A percentile compares a stretch with the other conserved stretches of the same genome.
Evolutionary conservation across 768 basidiomycete species (phyloP).

Genomic region (Lyophyllum shimeji): DNA sequence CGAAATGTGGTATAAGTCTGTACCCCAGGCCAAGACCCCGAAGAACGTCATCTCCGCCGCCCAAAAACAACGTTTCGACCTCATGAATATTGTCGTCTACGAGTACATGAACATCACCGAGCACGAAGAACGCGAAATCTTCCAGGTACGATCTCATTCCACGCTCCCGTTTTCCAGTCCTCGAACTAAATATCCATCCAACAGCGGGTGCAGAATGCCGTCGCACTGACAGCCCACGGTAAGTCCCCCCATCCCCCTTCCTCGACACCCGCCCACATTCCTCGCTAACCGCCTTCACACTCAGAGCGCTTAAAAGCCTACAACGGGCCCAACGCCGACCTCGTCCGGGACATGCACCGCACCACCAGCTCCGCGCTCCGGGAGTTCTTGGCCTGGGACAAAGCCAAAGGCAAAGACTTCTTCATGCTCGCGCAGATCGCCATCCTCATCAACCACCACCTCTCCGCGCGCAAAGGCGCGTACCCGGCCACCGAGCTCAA

Average conservation of each 20-base stretch:
- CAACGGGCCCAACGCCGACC: conserved; percentile 42
- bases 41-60: conserved; percentile 17
- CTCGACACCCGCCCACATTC: too few relatives aligned
- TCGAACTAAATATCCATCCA: neutral
- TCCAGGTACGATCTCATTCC: conserved; percentile 38
- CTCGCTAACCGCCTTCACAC: neutral
- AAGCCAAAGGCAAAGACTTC: conserved; percentile 45
- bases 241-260: conserved; percentile 5
- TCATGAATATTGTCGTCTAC: conserved; percentile 47
- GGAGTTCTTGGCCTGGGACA: conserved; percentile 39
- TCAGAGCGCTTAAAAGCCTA: conserved; percentile 54
- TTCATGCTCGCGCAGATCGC: conserved; percentile 41
- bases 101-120: conserved; percentile 50
- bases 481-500: conserved; percentile 19
- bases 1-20: conserved; percentile 24
- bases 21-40: conserved; percentile 16
- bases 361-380: conserved; percentile 33
- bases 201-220: conserved; percentile 53
- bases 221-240: conserved; percentile 51
- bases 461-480: conserved; percentile 3
- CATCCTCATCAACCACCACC: conserved; percentile 19
- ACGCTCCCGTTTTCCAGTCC: neutral
- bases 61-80: conserved; percentile 33
- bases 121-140: conserved; percentile 67
- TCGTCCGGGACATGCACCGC: conserved; percentile 40